Percentiles rank a stretch among this genome's conserved stretches.
phyloP scores from a whole-genome alignment of 805 yeast genomes.

The Kodamaea kaohsiungensis region DNA sequence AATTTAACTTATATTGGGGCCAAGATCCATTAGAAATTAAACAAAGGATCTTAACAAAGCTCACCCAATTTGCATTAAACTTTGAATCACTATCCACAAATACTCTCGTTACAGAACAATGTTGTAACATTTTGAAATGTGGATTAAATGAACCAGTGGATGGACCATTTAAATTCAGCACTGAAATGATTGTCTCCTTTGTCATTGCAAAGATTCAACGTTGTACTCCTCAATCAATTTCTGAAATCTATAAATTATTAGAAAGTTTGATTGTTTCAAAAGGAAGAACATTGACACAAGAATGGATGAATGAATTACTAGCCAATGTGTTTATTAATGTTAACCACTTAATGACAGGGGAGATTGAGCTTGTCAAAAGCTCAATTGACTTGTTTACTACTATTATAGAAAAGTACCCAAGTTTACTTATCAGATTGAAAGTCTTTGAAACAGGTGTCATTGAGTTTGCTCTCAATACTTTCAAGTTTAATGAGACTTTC shows the following conservation, averaged over 20 bases:
- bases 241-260: constrained; percentile 45
- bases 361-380: constrained; percentile 61
- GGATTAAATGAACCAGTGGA: constrained; percentile 64
- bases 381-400: constrained; percentile 53
- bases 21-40: constrained; percentile 50
- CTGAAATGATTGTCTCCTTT: constrained; percentile 29
- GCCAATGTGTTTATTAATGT: constrained; percentile 38
- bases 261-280: constrained; percentile 46
- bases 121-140: constrained; percentile 59
- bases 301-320: constrained; percentile 37
- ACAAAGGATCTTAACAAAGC: constrained; percentile 37
- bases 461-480: constrained; percentile 36
- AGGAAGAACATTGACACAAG: constrained; percentile 28
- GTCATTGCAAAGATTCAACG: constrained; percentile 31
- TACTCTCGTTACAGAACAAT: constrained; percentile 57
- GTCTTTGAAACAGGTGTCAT: constrained; percentile 24
- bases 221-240: constrained; percentile 36
- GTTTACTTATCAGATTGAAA: constrained; percentile 40
- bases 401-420: constrained; percentile 50
- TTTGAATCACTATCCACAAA: constrained; percentile 40
- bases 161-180: constrained; percentile 65
- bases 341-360: constrained; percentile 40
- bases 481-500: constrained; percentile 53
- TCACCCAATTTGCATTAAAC: constrained; percentile 45
- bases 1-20: constrained; percentile 43